Evolutionary conservation across 2,329 filamentous ascomycete species (phyloP), one percentile per base, ranked within the genome.

Genomic region (Camptophora hylomeconis): DNA sequence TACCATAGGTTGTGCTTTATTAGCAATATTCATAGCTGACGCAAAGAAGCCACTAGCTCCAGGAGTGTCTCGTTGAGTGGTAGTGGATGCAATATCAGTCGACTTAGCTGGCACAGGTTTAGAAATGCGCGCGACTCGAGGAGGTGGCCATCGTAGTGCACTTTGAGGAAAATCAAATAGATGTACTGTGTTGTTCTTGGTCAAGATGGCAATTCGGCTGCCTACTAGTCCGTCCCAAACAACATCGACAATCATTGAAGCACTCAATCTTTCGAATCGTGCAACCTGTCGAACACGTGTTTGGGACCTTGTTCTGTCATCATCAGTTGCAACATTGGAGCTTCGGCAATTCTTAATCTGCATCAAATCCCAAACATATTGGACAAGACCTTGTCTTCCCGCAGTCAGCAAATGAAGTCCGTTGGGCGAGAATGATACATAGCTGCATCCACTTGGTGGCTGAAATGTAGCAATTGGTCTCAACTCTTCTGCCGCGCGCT

Each of bases 141-240:
- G 75, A 14, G 84, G 81, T 21, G 86, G 86, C 86, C 86, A 93
- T 41, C 80, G 74, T 44, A 86, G 87, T 4, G 82, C 81, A 38
- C 73, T 80, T 24, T 72, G 66, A 6, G 84, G 83, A 53, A 95
- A 71, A 41, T 93, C 81, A 40, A 93, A 76, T 23, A 95, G 70
- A 55, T 98, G 89, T 7, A 94, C 75, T 6, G 89, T 98, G n/a
- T 87, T 84, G 43, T 86, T 80, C 46, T 92, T 83, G 1, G 89
- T 95, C 15, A 94, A 74, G 57, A 98, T 75, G 2, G 86, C 87
- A 20, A 92, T 60, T 34, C 80, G 76, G 48, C 92, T 81, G 13
- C 81, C 82, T 32, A 76, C 75, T 3, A 81, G 81, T 31, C 72
- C 69, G 2, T 79, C 78, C 89, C 89, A 98, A 3, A 75, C 73